Conservation (phyloP, 2,329 filamentous ascomycete genomes). For the Fonsecaea pedrosoi region DNA sequence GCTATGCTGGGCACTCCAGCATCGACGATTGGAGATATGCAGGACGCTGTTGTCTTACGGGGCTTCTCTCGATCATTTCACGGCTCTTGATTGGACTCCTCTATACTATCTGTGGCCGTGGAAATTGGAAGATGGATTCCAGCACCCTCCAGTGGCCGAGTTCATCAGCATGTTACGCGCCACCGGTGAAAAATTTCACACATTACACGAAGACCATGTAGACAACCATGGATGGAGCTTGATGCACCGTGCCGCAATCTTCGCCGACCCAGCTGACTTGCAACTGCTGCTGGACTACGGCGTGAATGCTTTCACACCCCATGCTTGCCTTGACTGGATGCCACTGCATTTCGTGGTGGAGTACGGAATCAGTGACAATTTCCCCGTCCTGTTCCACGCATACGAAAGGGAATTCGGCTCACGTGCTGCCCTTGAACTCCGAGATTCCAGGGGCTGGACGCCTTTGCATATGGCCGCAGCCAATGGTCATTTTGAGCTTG, state of each 20-base stretch:
- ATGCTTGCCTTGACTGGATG: neutral
- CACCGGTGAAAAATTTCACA: neutral
- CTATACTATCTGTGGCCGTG: constrained; percentile 20
- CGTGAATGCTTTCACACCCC: constrained; percentile 9
- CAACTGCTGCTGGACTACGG: constrained; percentile 14
- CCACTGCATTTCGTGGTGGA: constrained; percentile 13
- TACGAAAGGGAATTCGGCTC: constrained; percentile 11
- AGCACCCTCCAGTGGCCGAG: constrained; percentile 4
- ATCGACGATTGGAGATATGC: constrained; percentile 16
- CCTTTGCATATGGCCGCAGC: constrained; percentile 20
- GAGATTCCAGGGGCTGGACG: constrained; percentile 16
- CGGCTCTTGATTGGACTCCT: constrained; percentile 9
- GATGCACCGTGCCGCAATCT: constrained; percentile 23
- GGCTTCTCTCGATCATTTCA: constrained; percentile 12
- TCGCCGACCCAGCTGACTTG: constrained; percentile 15
- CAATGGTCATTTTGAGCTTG: constrained; percentile 17
- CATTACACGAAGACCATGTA: constrained; percentile 1
- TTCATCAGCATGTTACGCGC: constrained; percentile 12
- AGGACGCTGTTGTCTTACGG: constrained; percentile 4
- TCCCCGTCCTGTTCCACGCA: constrained; percentile 7
- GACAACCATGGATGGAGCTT: constrained; percentile 18
- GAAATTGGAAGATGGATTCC: neutral
- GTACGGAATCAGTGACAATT: constrained; percentile 9
- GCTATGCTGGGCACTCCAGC: constrained; percentile 15
- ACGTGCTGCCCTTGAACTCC: neutral